phyloP scores from a whole-genome alignment of 2,329 filamentous ascomycete genomes.

The Xylaria sp. region DNA sequence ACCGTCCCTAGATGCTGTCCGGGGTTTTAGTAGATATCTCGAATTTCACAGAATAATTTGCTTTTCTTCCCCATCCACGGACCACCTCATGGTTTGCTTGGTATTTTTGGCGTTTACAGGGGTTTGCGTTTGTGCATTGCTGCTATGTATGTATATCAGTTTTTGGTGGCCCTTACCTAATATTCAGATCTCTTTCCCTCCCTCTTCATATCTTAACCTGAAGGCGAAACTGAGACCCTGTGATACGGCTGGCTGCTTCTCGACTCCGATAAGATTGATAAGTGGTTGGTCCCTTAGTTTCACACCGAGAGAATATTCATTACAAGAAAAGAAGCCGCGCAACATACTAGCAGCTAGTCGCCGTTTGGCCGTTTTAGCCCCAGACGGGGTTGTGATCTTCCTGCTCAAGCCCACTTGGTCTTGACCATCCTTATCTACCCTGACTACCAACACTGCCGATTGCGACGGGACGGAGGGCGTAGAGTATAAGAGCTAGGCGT shows the following conservation, averaged over 20 bases:
- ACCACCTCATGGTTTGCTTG: not conserved
- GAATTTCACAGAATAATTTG: slow-evolving; percentile 3
- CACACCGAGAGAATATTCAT: not conserved
- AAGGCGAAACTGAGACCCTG: not conserved
- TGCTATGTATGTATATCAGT: not conserved
- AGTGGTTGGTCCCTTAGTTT: not conserved
- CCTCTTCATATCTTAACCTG: not conserved
- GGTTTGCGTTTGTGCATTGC: not conserved
- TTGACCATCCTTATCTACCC: not conserved
- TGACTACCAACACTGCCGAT: too few relatives aligned
- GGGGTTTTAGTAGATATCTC: slow-evolving; percentile 17
- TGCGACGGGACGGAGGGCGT: not conserved
- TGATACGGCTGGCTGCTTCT: not conserved
- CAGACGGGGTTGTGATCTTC: not conserved
- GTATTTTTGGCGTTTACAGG: not conserved
- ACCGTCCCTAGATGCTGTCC: not conserved
- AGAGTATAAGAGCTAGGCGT: not conserved
- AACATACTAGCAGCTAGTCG: not conserved
- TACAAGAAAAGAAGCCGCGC: not conserved
- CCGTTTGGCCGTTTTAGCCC: not conserved
- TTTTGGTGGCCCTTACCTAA: not conserved
- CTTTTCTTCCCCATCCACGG: not conserved
- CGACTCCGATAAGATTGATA: not conserved
- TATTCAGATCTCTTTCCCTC: not conserved
- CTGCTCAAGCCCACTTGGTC: not conserved